phyloP scores from a whole-genome alignment of 179 eudicot genomes.

The Patellifolia procumbens region DNA sequence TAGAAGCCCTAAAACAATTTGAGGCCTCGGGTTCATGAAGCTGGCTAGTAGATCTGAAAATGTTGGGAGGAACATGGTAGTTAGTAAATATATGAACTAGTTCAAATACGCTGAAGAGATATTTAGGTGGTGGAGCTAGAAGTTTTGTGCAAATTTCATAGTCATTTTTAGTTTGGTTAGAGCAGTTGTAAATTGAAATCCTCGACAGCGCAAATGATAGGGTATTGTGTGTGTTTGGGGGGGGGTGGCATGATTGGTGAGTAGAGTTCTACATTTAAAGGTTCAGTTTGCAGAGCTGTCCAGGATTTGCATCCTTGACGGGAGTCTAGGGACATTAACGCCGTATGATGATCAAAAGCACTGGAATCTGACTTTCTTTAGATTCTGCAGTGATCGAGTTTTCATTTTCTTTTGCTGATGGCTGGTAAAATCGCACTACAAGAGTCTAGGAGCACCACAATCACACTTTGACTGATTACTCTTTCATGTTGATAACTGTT shows the following conservation, averaged over 20 bases:
- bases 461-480: no score
- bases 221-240: not conserved
- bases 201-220: no score
- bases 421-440: not conserved
- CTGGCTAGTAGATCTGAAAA: not conserved
- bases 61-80: not conserved
- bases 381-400: not conserved
- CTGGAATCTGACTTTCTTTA: not conserved
- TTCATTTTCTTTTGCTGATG: no score
- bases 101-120: not conserved
- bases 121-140: not conserved
- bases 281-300: not conserved
- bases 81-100: not conserved
- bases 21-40: not conserved
- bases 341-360: not conserved
- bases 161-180: not conserved
- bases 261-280: not conserved
- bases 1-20: not conserved
- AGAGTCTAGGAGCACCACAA: not conserved
- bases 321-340: not conserved
- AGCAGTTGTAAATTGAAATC: not conserved
- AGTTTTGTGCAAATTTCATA: not conserved
- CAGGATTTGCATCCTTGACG: not conserved
- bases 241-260: not conserved
- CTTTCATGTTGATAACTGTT: not conserved